Conservation (phyloP, 2,329 filamentous ascomycete species). For the Anthostomella pinea region DNA sequence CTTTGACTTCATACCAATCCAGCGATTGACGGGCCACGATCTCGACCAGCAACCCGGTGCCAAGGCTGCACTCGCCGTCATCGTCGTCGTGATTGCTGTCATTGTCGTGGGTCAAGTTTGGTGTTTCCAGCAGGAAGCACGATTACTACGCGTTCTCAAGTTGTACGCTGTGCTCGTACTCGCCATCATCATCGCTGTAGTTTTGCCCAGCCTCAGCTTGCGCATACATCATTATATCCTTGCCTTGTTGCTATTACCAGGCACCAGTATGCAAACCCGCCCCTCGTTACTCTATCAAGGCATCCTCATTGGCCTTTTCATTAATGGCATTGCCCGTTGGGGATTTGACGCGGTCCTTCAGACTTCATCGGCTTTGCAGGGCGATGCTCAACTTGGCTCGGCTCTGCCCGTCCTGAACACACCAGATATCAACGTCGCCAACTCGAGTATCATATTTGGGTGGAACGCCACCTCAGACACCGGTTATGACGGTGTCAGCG, state of each 20-base stretch:
- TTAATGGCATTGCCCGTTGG: constrained; percentile 93
- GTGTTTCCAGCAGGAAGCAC: constrained; percentile 81
- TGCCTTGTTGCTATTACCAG: constrained; percentile 79
- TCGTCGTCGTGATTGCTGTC: constrained; percentile 66
- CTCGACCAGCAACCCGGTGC: constrained; percentile 87
- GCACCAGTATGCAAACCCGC: constrained; percentile 84
- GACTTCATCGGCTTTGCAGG: constrained; percentile 69
- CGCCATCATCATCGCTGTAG: constrained; percentile 67
- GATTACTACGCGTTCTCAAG: constrained; percentile 72
- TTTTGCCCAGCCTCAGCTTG: constrained; percentile 73
- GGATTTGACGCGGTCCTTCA: constrained; percentile 88
- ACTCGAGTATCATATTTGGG: constrained; percentile 64
- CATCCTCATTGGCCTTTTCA: constrained; percentile 82
- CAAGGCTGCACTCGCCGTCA: constrained; percentile 73
- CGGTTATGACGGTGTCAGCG: constrained; percentile 70
- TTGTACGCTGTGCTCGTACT: constrained; percentile 69
- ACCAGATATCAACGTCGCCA: constrained; percentile 46
- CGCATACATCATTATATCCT: constrained; percentile 93
- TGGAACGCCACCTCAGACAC: constrained; percentile 48
- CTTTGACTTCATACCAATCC: constrained; percentile 88
- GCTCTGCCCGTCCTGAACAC: constrained; percentile 53
- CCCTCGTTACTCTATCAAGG: constrained; percentile 86
- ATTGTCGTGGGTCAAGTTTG: constrained; percentile 76
- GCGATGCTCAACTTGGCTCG: constrained; percentile 62
- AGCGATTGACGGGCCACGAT: constrained; percentile 87